These are phyloP conservation scores for Solanum hybrid DNA, from an alignment of 305 asterid genomes.

Conservation along the genomic window DNA sequence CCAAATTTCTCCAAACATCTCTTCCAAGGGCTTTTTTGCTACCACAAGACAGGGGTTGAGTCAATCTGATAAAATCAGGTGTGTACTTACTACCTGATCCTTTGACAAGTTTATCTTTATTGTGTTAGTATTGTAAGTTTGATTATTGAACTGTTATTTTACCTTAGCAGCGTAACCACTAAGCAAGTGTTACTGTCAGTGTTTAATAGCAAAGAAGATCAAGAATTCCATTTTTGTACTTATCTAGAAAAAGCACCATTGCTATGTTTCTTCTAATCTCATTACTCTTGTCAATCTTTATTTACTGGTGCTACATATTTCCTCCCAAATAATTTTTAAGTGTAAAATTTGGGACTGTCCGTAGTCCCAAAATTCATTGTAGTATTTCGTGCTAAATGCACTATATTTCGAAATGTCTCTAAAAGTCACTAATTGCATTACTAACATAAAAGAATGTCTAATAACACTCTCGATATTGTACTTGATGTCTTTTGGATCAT, in stretches of 20 bases:
- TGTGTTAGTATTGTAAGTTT: not conserved
- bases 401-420: not conserved
- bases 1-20: constrained; percentile 6
- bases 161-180: not conserved
- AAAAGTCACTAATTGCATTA: not conserved
- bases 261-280: not conserved
- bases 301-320: not conserved
- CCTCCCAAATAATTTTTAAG: not conserved
- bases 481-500: not conserved
- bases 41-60: constrained; percentile 4
- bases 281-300: not conserved
- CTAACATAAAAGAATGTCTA: not conserved
- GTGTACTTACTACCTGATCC: not conserved
- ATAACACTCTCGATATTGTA: not conserved
- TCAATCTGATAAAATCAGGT: constrained; percentile 19
- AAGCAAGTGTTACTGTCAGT: not conserved
- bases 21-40: not conserved
- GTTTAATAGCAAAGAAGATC: not conserved
- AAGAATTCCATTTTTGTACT: not conserved
- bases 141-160: not conserved
- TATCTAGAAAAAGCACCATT: not conserved
- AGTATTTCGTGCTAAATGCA: not conserved
- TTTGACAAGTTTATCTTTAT: not conserved
- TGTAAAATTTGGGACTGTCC: not conserved
- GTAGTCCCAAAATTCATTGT: not conserved